Base-by-base conservation (phyloP, 345 rosid genomes). In the Psidium guajava region DNA sequence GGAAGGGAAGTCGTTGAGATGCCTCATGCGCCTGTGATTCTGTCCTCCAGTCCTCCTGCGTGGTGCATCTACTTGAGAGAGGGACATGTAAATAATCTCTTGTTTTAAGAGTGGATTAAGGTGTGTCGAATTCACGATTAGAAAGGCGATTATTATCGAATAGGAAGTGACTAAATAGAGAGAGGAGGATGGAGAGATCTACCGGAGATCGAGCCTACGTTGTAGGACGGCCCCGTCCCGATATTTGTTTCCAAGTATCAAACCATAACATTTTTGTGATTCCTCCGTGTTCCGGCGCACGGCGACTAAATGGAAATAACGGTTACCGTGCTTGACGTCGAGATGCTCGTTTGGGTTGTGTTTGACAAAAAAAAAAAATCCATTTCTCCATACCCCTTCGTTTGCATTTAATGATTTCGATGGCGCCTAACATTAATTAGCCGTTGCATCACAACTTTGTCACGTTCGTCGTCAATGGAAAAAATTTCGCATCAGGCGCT, bases 1-100 rank as follows among this genome's bases (percentile, higher is more conserved):
- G 6, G 89, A 87, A 42, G 93, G 93, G 57, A 86, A 91, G 83
- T 85, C 90, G 27, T n/a, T 90, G 86, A 88, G 93, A 86, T 90
- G 93, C 82, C 85, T 89, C 47, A 87, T 91, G 18, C 84, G 32
- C 64, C 53, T 91, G 81, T 87, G 88, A 89, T 24, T 21, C 8
- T 3, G 8, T 61, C 36, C 40, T 59, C 27, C 74, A 8, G 36
- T 59, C 74, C 40, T 14, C 4, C 40, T 27, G 40, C 0, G 3
- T 61, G 3, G 4, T 3, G 21, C 40, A 61, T 61, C 42, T 28
- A 61, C 42, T 28, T 61, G 42, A 61, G 42, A 61, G 18, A 0
- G 40, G 15, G 21, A 28, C 42, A 7, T 28, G 74, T 28, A 61
- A 61, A 28, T 28, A 61, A 61, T 6, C 42, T 28, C 77, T 11